Evolutionary conservation across 2,329 filamentous ascomycete species (phyloP), one percentile per base, ranked within the genome.

Genomic region (Tolypocladium ophioglossoides): DNA sequence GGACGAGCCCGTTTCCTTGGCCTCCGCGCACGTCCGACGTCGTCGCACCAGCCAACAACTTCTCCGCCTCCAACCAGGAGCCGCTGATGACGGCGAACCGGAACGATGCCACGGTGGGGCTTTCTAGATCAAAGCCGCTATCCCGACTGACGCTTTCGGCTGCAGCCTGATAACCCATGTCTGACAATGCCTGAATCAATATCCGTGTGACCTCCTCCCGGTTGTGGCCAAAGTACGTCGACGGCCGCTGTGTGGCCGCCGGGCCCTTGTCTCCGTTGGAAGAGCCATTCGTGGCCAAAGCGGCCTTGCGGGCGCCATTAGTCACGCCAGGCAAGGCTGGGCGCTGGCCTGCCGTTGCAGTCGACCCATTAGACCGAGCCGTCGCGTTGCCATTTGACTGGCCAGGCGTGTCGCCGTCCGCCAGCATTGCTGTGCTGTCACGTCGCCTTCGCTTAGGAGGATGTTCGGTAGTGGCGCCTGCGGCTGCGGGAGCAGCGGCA

Each of bases 141-240:
- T 95, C 89, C 57, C 80, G 78, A 64, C 83, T 86, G 55, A 99
- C 75, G 57, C 79, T 83, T 47, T 82, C 78, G 27, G 94, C 92
- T 14, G 92, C 88, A 14, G 77, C 76, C 56, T 84, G 77, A 66
- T 97, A 96, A 2, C 94, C 94, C 73, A 99, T 78, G 68, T 96
- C 92, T 27, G 84, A 82, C 59, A 99, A 73, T 38, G 91, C 88
- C 70, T 99, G 94, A 64, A 99, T 94, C 63, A 99, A 72, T 59
- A 97, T 87, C 53, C 94, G 80, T 6, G 92, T 95, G 47, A 97
- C 86, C 73, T 99, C 92, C 74, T 96, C 91, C 66, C 90, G 83
- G 66, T 94, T 83, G 66, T 97, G 92, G 20, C 91, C 91, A 65
- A 84, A 86, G 68, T 95, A 97, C 32, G 68, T 70, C 47, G 62